Evolutionary conservation across 768 basidiomycete species (phyloP).

Genomic region (Amanita thiersii): DNA sequence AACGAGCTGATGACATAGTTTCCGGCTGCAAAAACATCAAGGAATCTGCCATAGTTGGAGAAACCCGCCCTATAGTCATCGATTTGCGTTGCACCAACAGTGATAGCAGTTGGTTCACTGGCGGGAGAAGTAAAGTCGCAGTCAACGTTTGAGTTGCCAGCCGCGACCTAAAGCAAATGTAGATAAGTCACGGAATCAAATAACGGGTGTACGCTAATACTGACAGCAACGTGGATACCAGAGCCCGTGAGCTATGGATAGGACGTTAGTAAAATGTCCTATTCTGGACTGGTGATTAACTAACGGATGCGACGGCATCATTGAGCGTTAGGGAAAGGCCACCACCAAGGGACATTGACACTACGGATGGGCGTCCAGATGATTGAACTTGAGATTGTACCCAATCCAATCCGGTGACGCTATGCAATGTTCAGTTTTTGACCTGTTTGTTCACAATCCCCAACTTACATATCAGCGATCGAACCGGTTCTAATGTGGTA

Average conservation of each 20-base stretch:
- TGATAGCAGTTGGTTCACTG: constrained; percentile 21
- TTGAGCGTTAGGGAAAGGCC: constrained; percentile 19
- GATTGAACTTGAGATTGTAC: constrained; percentile 15
- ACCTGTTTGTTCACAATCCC: background rate
- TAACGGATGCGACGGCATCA: constrained; percentile 20
- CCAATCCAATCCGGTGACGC: constrained; percentile 25
- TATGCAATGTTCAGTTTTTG: constrained; percentile 7
- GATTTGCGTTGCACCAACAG: constrained; percentile 26
- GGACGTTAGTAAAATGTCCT: background rate
- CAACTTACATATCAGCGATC: constrained; percentile 18
- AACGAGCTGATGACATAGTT: constrained; percentile 17
- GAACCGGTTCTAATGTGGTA: constrained; percentile 5
- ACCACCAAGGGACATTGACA: constrained; percentile 29
- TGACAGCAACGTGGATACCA: constrained; percentile 20
- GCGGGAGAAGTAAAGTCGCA: constrained; percentile 23
- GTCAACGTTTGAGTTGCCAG: constrained; percentile 19
- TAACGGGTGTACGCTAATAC: constrained; percentile 1
- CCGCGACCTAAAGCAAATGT: background rate
- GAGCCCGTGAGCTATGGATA: too few relatives aligned
- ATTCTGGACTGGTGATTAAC: background rate
- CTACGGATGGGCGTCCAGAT: constrained; percentile 22
- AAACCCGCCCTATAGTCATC: constrained; percentile 20
- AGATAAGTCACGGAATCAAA: background rate
- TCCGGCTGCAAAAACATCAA: constrained; percentile 28
- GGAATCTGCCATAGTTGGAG: constrained; percentile 27